Evolutionary conservation across 495 filamentous ascomycete species (phyloP), one percentile per base, ranked within the genome.

Genomic region (Daldinia bambusicola): DNA sequence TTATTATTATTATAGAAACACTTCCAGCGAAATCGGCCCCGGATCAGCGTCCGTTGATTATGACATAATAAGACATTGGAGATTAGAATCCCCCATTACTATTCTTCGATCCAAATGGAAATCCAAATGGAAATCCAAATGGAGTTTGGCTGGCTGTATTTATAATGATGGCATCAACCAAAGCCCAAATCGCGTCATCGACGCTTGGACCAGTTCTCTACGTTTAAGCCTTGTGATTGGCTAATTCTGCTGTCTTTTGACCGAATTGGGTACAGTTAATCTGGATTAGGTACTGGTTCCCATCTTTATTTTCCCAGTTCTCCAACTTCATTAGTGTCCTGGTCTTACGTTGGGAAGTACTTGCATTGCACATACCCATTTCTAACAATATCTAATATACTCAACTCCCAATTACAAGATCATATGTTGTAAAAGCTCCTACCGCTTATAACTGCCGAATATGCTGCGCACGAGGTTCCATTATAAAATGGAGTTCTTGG

Each of bases 141-240:
- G 14, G 48, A 38, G 41, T 45, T 31, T 18, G 12, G 22, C 41
- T 30, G 26, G n/a, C 22, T 7, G 38, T 48, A 61, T 61, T 61
- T 61, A 51, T 62, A 52, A 63, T 55, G 45, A 72, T 72, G 61
- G 70, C 70, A 72, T 69, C 65, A 72, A 50, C 48, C 3, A 16
- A 37, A 55, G 51, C 7, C 3, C 22, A 65, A 62, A 72, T 72
- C 61, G 61, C 70, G 65, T 53, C 70, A 72, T 72, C 61, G 56
- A 51, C 64, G 70, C 70, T 64, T 50, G 26, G 50, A 48, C 61
- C 64, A 38, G 6, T n/a, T 12, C 52, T 40, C n/a, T 57, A 53
- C 36, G 3, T 61, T 65, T 30, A 34, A 53, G 55, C 55, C 6
- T 5, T 64, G 0, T 72, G 36, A 72, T 72, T 72, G 70, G 70